Base-by-base conservation (phyloP, 1,284 basidiomycete genomes). In the Ganoderma lingzhi region DNA sequence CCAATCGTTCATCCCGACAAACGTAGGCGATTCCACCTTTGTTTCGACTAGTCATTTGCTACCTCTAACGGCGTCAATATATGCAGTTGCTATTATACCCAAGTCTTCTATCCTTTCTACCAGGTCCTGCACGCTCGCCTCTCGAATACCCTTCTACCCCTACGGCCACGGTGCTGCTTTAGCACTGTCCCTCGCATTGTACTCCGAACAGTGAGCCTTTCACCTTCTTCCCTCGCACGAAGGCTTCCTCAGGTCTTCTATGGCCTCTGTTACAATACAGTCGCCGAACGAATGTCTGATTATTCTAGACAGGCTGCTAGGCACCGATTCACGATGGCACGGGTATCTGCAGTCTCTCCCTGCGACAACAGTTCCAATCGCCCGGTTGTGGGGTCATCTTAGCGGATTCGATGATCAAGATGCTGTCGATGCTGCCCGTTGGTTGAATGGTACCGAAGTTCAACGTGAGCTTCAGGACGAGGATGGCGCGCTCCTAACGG, bases 331-430 rank as follows among this genome's bases (percentile, higher is more conserved):
- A 6, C 81, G 81, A 63, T 95, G 92, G 91, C 83, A 79, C 73
- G 87, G 86, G 53, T 95, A 94, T 79, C 75, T 95, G 15, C 86
- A 89, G 73, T 90, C 90, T 15, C 82, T 95, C 8, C 90, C 92
- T 9, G 71, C 69, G 12, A 77, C 80, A 53, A 76, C 79, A 5
- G 85, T 90, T 28, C 86, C 88, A 63, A 83, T 93, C 55, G 90
- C 90, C 51, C 73, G 90, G 35, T 87, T 94, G 72, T 94, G 93
- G 93, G 81, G 79, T 64, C 75, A 75, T 42, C 66, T 69, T 59
- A 75, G 81, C 35, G 66, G 71, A n/a, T 67, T 68, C 42, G 66
- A 67, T 19, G 66, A 75, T 56, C 65, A 62, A 55, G 75, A 81
- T 65, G 71, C 70, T 42, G 66, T 14, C 10, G 23, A 77, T 48